A percentile compares a stretch with the other conserved stretches of the same genome.
phyloP scores from a whole-genome alignment of 1,284 basidiomycete species.

The Ustilago trichophora region DNA sequence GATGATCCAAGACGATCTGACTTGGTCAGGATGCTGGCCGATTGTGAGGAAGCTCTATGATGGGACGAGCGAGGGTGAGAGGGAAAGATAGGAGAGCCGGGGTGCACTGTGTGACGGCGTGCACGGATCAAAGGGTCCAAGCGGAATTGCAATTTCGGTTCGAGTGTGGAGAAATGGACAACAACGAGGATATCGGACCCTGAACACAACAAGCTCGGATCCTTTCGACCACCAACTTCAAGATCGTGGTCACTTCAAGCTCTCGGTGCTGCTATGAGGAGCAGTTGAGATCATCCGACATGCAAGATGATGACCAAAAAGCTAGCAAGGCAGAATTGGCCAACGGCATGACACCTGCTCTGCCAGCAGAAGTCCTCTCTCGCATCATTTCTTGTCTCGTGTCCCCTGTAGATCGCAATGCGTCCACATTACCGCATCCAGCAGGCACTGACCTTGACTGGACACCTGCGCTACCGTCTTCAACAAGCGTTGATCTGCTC shows the following conservation, averaged over 20 bases:
- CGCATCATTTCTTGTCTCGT: slow-evolving; percentile 21
- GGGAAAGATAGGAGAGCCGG: neutral
- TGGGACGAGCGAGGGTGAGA: neutral
- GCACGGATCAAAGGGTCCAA: slow-evolving; percentile 1
- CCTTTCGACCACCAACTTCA: too few species aligned
- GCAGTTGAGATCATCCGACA: too few species aligned
- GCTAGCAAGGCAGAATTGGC: too few species aligned
- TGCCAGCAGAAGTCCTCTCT: slow-evolving; percentile 31
- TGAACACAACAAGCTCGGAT: too few species aligned
- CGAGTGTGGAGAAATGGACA: too few species aligned
- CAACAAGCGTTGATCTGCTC: slow-evolving; percentile 11
- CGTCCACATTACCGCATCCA: slow-evolving; percentile 26
- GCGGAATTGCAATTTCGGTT: neutral
- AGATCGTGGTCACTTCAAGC: too few species aligned
- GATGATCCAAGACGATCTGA: too few species aligned
- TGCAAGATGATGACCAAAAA: neutral
- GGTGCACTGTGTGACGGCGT: slow-evolving; percentile 5
- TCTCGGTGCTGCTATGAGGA: too few species aligned
- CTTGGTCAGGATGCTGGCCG: too few species aligned
- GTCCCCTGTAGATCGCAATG: slow-evolving; percentile 10
- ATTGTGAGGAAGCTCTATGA: too few species aligned
- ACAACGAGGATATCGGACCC: slow-evolving; percentile 5
- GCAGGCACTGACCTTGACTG: slow-evolving; percentile 10
- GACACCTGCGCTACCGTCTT: slow-evolving; percentile 8
- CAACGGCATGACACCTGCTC: slow-evolving; percentile 9